Percentiles rank a stretch among this genome's conserved stretches.
phyloP scores from a whole-genome alignment of 495 filamentous ascomycete genomes.

The Penicillium coprophilum region DNA sequence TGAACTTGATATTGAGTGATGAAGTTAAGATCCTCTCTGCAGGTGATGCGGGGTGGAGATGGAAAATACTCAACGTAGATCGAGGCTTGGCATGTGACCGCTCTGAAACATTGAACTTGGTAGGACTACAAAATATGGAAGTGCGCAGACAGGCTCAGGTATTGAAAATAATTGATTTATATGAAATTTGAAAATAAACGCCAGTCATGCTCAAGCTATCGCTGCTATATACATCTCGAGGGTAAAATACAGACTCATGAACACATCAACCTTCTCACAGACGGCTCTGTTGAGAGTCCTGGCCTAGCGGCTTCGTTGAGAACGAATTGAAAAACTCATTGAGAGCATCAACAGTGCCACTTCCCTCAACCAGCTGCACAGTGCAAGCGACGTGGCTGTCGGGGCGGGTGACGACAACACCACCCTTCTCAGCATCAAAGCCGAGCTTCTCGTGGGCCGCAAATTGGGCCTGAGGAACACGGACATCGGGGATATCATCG shows the following conservation, averaged over 20 bases:
- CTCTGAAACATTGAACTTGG: not conserved
- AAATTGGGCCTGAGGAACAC: constrained; percentile 64
- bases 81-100: constrained; percentile 30
- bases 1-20: constrained; percentile 2
- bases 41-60: constrained; percentile 32
- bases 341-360: constrained; percentile 75
- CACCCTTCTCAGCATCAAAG: constrained; percentile 68
- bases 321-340: constrained; percentile 80
- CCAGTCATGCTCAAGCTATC: constrained; percentile 36
- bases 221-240: constrained; percentile 27
- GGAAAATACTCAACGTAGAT: constrained; percentile 23
- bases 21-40: constrained; percentile 12
- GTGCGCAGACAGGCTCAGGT: not conserved
- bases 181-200: constrained; percentile 28
- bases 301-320: constrained; percentile 43
- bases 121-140: not conserved
- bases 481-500: constrained; percentile 75
- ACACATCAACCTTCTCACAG: constrained; percentile 27
- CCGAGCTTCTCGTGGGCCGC: constrained; percentile 88
- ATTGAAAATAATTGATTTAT: constrained; percentile 13
- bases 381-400: constrained; percentile 85
- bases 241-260: constrained; percentile 25
- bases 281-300: constrained; percentile 41
- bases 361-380: constrained; percentile 68
- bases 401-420: constrained; percentile 77